Percentiles rank a stretch among this genome's conserved stretches.
Conservation (phyloP, 75 land plant species). For the Sequoiadendron giganteum region DNA sequence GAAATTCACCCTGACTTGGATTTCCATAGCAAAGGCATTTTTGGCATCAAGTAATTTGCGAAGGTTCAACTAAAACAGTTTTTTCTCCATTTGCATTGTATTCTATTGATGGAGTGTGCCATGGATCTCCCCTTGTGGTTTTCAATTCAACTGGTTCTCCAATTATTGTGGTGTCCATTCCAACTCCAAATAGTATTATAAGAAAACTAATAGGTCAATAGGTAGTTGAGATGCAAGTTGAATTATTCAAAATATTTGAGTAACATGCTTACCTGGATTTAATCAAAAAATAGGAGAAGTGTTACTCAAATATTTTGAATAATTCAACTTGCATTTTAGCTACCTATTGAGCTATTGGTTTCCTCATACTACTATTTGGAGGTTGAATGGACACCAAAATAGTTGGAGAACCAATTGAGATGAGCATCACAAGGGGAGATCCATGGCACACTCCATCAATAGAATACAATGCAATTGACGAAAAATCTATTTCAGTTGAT, state of each 20-base stretch:
- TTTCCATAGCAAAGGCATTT: slow-evolving; percentile 63
- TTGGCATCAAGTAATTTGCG: slow-evolving; percentile 35
- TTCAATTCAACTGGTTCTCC: slow-evolving; percentile 27
- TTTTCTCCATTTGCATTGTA: slow-evolving; percentile 26
- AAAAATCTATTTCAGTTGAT: slow-evolving; percentile 18
- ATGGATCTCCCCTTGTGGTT: slow-evolving; percentile 44
- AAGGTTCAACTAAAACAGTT: slow-evolving; percentile 20
- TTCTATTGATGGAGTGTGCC: slow-evolving; percentile 21
- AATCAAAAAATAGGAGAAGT: neutral
- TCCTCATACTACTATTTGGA: neutral
- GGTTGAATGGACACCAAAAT: neutral
- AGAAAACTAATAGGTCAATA: neutral
- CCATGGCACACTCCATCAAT: slow-evolving; percentile 20
- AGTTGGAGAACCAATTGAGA: neutral
- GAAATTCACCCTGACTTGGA: slow-evolving; percentile 76
- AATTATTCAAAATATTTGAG: neutral
- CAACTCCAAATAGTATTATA: neutral
- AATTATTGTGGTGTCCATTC: neutral
- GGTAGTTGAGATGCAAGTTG: neutral
- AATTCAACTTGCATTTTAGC: neutral
- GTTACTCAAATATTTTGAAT: neutral
- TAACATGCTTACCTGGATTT: too few species aligned
- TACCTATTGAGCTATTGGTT: neutral
- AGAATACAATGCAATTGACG: slow-evolving; percentile 30
- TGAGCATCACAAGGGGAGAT: slow-evolving; percentile 55